These are phyloP conservation scores for Cardiospermum halicacabum DNA, from an alignment of 345 rosid genomes.

Conservation along the genomic window DNA sequence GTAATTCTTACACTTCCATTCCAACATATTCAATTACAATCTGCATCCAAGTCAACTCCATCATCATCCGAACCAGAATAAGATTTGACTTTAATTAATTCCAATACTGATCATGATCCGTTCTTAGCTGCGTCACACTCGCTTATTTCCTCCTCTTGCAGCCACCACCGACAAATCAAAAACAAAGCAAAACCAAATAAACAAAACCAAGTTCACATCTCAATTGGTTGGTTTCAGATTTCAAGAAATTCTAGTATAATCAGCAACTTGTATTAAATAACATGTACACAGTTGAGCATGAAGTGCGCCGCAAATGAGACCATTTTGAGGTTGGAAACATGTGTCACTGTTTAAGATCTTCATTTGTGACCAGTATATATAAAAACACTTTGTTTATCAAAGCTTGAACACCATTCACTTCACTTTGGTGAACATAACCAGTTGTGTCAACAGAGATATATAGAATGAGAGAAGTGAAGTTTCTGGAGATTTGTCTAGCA, in stretches of 20 bases:
- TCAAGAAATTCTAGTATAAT: conserved; percentile 17
- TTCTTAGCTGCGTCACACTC: conserved; percentile 23
- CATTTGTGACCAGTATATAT: conserved; percentile 1
- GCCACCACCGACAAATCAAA: conserved; percentile 17
- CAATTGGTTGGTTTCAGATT: neutral
- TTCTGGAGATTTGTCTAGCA: conserved; percentile 25
- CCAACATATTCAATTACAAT: too few species aligned
- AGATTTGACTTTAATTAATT: too few species aligned
- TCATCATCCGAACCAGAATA: too few species aligned
- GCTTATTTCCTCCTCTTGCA: conserved; percentile 15
- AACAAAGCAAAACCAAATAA: neutral
- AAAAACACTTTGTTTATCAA: neutral
- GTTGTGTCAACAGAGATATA: too few species aligned
- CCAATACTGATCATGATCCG: conserved; percentile 35
- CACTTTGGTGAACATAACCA: neutral
- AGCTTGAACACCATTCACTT: neutral
- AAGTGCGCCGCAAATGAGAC: conserved; percentile 51
- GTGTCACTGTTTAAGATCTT: conserved; percentile 4
- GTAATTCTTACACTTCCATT: neutral
- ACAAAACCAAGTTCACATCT: neutral
- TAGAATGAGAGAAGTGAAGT: conserved; percentile 29
- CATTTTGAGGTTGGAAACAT: conserved; percentile 20
- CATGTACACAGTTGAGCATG: conserved; percentile 25
- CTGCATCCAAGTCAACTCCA: too few species aligned
- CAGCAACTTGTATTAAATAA: conserved; percentile 10